Conservation (phyloP, 2,329 filamentous ascomycete species). For the Lanzia echinophila region DNA sequence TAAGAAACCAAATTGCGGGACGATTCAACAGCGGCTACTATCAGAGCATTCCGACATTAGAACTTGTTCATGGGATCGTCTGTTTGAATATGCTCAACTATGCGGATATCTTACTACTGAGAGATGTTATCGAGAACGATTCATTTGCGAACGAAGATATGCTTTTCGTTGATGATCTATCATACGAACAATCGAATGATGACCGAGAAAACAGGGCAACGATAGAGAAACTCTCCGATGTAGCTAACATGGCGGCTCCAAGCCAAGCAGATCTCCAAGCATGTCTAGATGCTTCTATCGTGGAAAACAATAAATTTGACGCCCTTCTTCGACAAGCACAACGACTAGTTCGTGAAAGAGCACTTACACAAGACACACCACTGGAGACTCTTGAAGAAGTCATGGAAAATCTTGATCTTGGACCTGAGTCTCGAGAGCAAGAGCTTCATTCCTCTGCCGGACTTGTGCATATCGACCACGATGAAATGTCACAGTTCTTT, state of each 20-base stretch:
- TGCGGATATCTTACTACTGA: neutral
- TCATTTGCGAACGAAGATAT: neutral
- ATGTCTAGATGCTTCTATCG: neutral
- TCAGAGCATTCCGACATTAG: too few species aligned
- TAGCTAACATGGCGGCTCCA: neutral
- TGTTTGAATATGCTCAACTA: neutral
- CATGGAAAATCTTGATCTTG: neutral
- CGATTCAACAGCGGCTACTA: too few species aligned
- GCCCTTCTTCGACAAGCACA: neutral
- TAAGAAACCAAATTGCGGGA: too few species aligned
- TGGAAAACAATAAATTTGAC: neutral
- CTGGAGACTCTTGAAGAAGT: too few species aligned
- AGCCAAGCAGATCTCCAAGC: neutral
- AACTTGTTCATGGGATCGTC: neutral
- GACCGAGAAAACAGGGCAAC: neutral
- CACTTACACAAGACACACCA: neutral
- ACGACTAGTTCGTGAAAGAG: neutral
- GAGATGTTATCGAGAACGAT: neutral
- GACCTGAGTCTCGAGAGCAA: neutral
- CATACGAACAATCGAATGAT: neutral
- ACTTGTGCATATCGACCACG: too few species aligned
- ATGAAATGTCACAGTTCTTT: neutral
- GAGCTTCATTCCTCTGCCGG: neutral
- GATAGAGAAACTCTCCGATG: neutral
- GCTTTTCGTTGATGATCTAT: neutral